Evolutionary conservation across 371 early-diverging fungal species (phyloP), one percentile per base, ranked within the genome.

Genomic region (Mycotypha africana): DNA sequence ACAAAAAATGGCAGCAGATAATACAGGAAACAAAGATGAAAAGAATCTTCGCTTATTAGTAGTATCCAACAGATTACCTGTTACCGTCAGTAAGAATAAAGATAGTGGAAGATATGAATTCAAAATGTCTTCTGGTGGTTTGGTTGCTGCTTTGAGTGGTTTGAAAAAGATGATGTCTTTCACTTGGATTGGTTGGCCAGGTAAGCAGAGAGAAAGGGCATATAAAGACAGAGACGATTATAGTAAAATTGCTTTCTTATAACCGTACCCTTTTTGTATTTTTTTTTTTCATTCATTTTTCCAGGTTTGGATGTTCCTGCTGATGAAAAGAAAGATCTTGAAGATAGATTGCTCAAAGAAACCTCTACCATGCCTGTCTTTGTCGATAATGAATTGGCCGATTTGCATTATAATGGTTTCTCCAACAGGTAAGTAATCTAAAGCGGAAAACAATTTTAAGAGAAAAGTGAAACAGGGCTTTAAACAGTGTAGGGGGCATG

Each of bases 141-240:
- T 99, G 16, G 99, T 99, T 25, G 93, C 97, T 12, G 99, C 99
- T 15, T 78, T 99, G 25, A 86, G 88, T 30, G 95, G 97, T 7
- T 70, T 98, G 30, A 93, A 93, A 67, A 89, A 92, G 45, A 85
- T 86, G 67, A 94, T 97, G 88, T 74, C 86, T 43, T 99, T 99
- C 71, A 91, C 89, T 2, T 99, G 99, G 99, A 92, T 99, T 55
- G 99, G 99, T 16, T 98, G 98, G 93, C 97, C 99, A 32, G 96
- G 95, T 81, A 74, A 85, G 35, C 9, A 17, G 2, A 25, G 11
- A 2, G 12, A 23, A 2, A 25, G 3, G 14, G 26, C 22, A 17
- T 34, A 43, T 19, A 32, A 25, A 1, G 3, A 43, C 28, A 12
- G 12, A 31, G 0, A 2, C 15, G 24, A 5, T 6, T 42, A 42